Conservation (phyloP, 2,329 filamentous ascomycete species). For the Fusarium sp. region DNA sequence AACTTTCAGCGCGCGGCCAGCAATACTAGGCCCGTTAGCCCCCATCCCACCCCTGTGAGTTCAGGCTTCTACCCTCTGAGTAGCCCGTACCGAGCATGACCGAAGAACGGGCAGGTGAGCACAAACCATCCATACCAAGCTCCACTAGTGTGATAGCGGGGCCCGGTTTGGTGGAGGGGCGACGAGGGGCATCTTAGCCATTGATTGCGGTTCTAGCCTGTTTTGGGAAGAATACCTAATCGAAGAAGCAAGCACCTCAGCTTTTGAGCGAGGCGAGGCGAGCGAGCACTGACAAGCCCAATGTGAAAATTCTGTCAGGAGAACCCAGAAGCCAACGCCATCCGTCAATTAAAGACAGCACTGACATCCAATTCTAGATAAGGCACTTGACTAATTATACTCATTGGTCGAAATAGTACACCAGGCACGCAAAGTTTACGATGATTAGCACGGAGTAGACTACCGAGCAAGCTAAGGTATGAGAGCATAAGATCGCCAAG, state of each 20-base stretch:
- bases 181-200: constrained; percentile 34
- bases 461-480: constrained; percentile 8
- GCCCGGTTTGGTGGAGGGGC: constrained; percentile 44
- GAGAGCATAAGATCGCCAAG: constrained; percentile 12
- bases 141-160: constrained; percentile 46
- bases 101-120: constrained; percentile 36
- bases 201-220: constrained; percentile 33
- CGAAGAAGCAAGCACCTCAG: constrained; percentile 40
- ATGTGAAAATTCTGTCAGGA: constrained; percentile 52
- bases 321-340: constrained; percentile 44
- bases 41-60: constrained; percentile 32
- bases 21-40: constrained; percentile 27
- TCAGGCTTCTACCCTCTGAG: constrained; percentile 24
- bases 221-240: constrained; percentile 35
- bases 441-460: constrained; percentile 25
- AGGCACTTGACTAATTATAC: background rate
- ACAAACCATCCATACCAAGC: constrained; percentile 18
- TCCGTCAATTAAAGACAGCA: constrained; percentile 44
- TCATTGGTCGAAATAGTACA: constrained; percentile 41
- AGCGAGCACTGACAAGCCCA: constrained; percentile 38
- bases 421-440: constrained; percentile 22
- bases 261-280: constrained; percentile 43
- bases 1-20: constrained; percentile 33
- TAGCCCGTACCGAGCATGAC: constrained; percentile 18
- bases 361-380: constrained; percentile 19